These are phyloP conservation scores for Dryadomyces quercivorus DNA, from an alignment of 2,329 filamentous ascomycete species.

Conservation along the genomic window DNA sequence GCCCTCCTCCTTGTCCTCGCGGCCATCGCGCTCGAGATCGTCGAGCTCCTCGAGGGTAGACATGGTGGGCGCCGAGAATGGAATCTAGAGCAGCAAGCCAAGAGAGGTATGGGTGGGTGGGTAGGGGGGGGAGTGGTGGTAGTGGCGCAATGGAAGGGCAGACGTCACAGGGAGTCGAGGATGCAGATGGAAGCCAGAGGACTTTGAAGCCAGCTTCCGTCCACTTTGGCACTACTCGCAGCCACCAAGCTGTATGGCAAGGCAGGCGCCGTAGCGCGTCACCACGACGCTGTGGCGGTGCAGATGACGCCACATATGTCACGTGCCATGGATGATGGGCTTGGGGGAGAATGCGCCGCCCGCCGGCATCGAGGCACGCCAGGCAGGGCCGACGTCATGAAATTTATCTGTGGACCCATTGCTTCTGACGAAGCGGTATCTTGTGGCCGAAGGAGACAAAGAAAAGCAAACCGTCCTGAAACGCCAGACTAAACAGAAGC, in stretches of 20 bases:
- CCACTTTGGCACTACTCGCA: not conserved
- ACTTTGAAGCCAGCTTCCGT: not conserved
- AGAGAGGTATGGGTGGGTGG: not conserved
- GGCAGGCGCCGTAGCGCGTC: slow-evolving; percentile 8
- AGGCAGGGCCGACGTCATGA: not conserved
- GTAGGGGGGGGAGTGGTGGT: not conserved
- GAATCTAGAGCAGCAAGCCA: not conserved
- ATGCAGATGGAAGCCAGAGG: not conserved
- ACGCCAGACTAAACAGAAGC: not conserved
- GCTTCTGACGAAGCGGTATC: not conserved
- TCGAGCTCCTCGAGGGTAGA: slow-evolving; percentile 88
- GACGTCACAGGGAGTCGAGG: too few relatives aligned
- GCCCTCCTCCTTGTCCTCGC: slow-evolving; percentile 43
- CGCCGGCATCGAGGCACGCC: not conserved
- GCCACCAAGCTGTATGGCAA: slow-evolving; percentile 2
- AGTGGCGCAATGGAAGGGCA: too few relatives aligned
- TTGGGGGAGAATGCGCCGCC: not conserved
- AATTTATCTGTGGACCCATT: not conserved
- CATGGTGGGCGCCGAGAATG: slow-evolving; percentile 39
- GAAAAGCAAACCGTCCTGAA: not conserved
- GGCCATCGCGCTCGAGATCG: slow-evolving; percentile 69
- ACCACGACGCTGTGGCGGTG: slow-evolving; percentile 3
- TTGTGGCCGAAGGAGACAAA: not conserved
- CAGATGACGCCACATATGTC: not conserved
- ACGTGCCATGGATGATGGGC: slow-evolving; percentile 1